phyloP scores from a whole-genome alignment of 306 rosid genomes.

The Medicago arabica region DNA sequence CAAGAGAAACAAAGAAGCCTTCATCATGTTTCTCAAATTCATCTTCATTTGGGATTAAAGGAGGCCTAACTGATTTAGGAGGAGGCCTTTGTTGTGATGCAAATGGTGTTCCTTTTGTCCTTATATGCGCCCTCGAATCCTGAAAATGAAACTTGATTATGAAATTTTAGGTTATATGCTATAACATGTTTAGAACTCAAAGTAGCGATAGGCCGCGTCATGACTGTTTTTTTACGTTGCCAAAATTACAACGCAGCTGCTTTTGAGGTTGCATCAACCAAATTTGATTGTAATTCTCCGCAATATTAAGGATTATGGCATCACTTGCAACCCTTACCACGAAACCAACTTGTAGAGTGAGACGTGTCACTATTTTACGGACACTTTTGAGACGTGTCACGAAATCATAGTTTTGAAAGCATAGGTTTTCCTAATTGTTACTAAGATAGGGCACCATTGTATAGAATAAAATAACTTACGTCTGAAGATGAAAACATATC shows the following conservation, averaged over 20 bases:
- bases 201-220: background rate
- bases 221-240: background rate
- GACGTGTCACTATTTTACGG: no score
- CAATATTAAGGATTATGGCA: no score
- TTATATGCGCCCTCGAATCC: conserved; percentile 60
- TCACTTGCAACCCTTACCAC: no score
- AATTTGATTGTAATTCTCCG: no score
- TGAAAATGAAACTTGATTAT: conserved; percentile 37
- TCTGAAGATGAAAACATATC: conserved; percentile 77
- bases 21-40: conserved; percentile 78
- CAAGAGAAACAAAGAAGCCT: conserved; percentile 86
- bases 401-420: no score
- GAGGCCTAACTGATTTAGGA: conserved; percentile 75
- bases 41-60: conserved; percentile 79
- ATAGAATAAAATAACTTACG: conserved; percentile 49
- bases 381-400: no score
- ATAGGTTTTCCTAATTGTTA: no score
- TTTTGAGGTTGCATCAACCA: background rate
- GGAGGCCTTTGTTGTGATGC: conserved; percentile 55
- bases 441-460: no score
- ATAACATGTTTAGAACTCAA: background rate
- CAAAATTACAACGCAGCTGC: background rate
- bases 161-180: background rate
- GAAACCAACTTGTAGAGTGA: no score
- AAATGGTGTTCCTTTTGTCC: conserved; percentile 54